These are phyloP conservation scores for Candida krabiensis DNA, from an alignment of 805 yeast species.

Conservation along the genomic window DNA sequence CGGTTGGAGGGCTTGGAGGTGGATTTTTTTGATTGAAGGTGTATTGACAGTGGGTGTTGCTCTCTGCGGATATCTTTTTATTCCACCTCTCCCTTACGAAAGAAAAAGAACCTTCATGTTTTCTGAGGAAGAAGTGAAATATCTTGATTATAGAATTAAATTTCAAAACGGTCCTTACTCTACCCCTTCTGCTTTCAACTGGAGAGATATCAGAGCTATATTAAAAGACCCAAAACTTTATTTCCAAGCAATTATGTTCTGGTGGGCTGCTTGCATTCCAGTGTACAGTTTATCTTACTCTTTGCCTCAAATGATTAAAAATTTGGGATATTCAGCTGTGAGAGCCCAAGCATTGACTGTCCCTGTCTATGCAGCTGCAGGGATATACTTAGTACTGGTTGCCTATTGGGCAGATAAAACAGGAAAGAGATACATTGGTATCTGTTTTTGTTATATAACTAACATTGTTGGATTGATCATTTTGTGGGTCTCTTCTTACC, in stretches of 20 bases:
- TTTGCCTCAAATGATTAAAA: conserved; percentile 41
- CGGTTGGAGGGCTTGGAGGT: conserved; percentile 49
- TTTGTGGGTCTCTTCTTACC: conserved; percentile 40
- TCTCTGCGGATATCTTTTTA: conserved; percentile 27
- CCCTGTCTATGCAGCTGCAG: conserved; percentile 36
- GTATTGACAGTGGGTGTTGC: conserved; percentile 36
- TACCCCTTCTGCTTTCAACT: conserved; percentile 1
- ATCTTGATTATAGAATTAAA: conserved; percentile 1
- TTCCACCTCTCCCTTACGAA: conserved; percentile 32
- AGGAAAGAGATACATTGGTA: conserved; percentile 33
- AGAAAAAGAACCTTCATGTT: neutral
- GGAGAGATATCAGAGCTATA: conserved; percentile 28
- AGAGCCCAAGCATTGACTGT: conserved; percentile 42
- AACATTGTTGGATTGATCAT: conserved; percentile 37
- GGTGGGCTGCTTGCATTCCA: conserved; percentile 38
- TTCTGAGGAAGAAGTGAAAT: conserved; percentile 2
- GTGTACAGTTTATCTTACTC: conserved; percentile 39
- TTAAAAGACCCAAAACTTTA: conserved; percentile 37
- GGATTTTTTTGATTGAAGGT: conserved; percentile 52
- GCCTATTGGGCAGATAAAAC: conserved; percentile 30
- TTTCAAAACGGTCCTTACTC: conserved; percentile 3
- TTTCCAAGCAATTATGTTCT: conserved; percentile 32
- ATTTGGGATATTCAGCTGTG: conserved; percentile 40
- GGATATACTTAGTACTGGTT: conserved; percentile 21
- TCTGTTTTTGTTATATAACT: conserved; percentile 36